Conservation (phyloP, 768 basidiomycete species). For the Pholiota microspora region DNA sequence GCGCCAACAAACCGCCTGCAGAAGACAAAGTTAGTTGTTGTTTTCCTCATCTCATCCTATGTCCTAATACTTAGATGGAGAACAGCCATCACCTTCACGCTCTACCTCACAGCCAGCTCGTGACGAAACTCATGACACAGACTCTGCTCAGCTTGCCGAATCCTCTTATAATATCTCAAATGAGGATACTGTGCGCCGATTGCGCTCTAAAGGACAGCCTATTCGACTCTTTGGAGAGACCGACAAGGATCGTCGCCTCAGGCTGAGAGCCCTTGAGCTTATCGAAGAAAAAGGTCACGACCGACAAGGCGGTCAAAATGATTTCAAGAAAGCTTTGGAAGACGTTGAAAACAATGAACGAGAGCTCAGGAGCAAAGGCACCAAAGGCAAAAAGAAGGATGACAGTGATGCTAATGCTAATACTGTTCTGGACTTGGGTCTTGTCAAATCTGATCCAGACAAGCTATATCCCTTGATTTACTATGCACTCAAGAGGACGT, state of each 20-base stretch:
- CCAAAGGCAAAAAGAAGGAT: conserved; percentile 64
- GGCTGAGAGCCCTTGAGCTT: conserved; percentile 90
- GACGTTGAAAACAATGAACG: conserved; percentile 82
- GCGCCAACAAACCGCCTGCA: conserved; percentile 14
- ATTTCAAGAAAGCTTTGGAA: conserved; percentile 88
- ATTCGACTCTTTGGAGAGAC: conserved; percentile 93
- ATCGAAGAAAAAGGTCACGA: conserved; percentile 89
- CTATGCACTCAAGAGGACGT: conserved; percentile 85
- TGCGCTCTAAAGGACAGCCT: conserved; percentile 91
- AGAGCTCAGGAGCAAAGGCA: conserved; percentile 57
- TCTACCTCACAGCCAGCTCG: conserved; percentile 34
- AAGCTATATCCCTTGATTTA: conserved; percentile 97
- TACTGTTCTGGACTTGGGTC: conserved; percentile 71
- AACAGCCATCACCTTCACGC: conserved; percentile 39
- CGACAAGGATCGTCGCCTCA: conserved; percentile 88
- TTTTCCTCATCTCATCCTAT: conserved; percentile 6
- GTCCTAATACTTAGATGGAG: conserved; percentile 44
- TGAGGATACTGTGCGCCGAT: conserved; percentile 85
- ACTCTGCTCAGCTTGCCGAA: conserved; percentile 43
- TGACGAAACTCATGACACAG: conserved; percentile 33
- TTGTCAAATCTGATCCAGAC: conserved; percentile 90
- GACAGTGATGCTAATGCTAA: conserved; percentile 50
- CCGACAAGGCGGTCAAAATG: conserved; percentile 84
- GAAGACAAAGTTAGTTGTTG: conserved; percentile 44
- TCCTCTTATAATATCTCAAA: conserved; percentile 85